Evolutionary conservation across 257 asterid genomes (phyloP).

Genomic region (Vinca minor): DNA sequence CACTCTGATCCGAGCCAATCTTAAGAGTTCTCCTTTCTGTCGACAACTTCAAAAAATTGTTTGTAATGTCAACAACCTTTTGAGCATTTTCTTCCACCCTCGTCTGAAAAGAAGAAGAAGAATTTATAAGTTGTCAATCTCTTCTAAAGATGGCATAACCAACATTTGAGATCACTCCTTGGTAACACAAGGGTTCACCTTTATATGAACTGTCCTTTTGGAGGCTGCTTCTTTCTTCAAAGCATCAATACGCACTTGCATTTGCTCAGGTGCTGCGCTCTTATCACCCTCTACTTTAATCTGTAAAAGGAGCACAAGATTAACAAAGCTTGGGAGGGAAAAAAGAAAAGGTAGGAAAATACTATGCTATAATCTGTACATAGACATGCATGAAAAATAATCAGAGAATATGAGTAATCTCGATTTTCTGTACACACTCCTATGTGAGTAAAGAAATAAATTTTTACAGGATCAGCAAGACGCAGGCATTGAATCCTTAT

Average conservation of each 20-base stretch:
- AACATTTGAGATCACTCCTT: slow-evolving; percentile 14
- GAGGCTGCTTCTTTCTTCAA: slow-evolving; percentile 50
- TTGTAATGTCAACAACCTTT: slow-evolving; percentile 47
- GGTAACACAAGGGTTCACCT: slow-evolving; percentile 41
- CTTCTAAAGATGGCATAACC: slow-evolving; percentile 10
- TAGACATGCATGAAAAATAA: not conserved
- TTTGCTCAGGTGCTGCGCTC: slow-evolving; percentile 32
- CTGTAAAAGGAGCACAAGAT: slow-evolving; percentile 37
- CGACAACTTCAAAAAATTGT: slow-evolving; percentile 41
- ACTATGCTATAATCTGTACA: not conserved
- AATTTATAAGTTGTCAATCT: not conserved
- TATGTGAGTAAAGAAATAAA: not conserved
- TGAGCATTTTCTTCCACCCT: slow-evolving; percentile 58
- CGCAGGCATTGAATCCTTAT: not conserved
- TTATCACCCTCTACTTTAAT: slow-evolving; percentile 30
- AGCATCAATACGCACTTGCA: slow-evolving; percentile 44
- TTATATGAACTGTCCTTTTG: slow-evolving; percentile 46
- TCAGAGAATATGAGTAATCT: not conserved
- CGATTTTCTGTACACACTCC: not conserved
- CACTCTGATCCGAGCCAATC: slow-evolving; percentile 38
- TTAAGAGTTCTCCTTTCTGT: slow-evolving; percentile 45
- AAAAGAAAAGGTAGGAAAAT: not conserved
- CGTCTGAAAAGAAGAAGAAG: slow-evolving; percentile 38
- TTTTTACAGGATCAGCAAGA: not conserved
- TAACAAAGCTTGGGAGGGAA: slow-evolving; percentile 4